Evolutionary conservation across 2,329 filamentous ascomycete species (phyloP), one percentile per base, ranked within the genome.

Genomic region (Sclerotiophoma versabilis): DNA sequence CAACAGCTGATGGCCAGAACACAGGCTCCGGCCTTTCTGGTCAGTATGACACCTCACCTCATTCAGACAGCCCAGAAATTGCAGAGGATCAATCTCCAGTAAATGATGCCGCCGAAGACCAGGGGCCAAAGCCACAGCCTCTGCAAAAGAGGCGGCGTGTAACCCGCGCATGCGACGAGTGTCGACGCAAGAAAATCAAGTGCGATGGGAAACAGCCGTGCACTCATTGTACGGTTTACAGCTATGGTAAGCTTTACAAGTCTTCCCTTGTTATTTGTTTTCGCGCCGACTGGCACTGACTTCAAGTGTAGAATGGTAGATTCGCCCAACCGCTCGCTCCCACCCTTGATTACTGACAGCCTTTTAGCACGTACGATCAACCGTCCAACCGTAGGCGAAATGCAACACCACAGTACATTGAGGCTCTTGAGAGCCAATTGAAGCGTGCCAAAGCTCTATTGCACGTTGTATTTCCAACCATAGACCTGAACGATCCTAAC

Each of bases 161-260:
- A 44, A 79, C 77, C 25, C 68, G 77, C 47, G 77, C 77, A 37
- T 79, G 77, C 64, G 69, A 71, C 48, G 71, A 77, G 55, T 75
- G 74, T 60, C 66, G 71, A 37, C 70, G 71, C 33, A 83, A 83
- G 70, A 83, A 83, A 68, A 82, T 83, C 64, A 82, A 82, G 64
- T 83, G 81, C 66, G 80, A 82, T 60, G 80, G 80, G 56, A 81
- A 80, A 66, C 80, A 83, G 68, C 81, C 81, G 7, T 83, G 81
- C 64, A 97, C 93, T 0, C 95, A 98, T 76, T 99, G 95, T 75
- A 96, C 93, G 10, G 92, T 98, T 43, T 99, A 99, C 76, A 97
- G 92, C 74, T 99, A 99, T 81, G 93, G 95, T 97, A 64, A 41
- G 72, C 55, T 26, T 36, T 4, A 4, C 23, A 15, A 37, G 25